Percentiles rank a stretch among this genome's conserved stretches.
phyloP scores from a whole-genome alignment of 495 filamentous ascomycete genomes.

The Penicillium goetzii region DNA sequence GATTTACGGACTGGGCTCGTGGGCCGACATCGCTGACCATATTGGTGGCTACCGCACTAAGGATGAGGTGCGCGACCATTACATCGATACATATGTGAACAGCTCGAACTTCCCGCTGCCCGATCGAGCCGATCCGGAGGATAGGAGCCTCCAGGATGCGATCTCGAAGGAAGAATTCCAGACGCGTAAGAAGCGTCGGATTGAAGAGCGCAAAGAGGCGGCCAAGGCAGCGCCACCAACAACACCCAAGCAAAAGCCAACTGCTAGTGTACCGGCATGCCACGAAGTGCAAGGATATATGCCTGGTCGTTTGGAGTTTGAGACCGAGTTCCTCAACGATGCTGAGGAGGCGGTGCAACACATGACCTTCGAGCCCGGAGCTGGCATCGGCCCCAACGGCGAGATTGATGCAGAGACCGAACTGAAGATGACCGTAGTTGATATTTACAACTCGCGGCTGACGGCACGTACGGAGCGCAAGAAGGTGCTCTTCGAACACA shows the following conservation, averaged over 20 bases:
- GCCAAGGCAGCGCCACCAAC: slow-evolving; percentile 81
- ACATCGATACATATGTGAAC: slow-evolving; percentile 83
- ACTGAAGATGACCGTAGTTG: slow-evolving; percentile 96
- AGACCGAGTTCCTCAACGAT: slow-evolving; percentile 96
- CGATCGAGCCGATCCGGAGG: slow-evolving; percentile 76
- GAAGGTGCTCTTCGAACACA: slow-evolving; percentile 94
- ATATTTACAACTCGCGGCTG: slow-evolving; percentile 94
- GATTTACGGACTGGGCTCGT: slow-evolving; percentile 94
- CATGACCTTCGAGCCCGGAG: slow-evolving; percentile 96
- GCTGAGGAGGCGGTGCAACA: slow-evolving; percentile 97
- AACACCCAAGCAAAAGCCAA: slow-evolving; percentile 93
- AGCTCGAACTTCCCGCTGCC: slow-evolving; percentile 85
- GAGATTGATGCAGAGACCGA: slow-evolving; percentile 93
- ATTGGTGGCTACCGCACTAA: slow-evolving; percentile 93
- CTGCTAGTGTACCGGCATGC: slow-evolving; percentile 88
- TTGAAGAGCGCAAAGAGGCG: slow-evolving; percentile 88
- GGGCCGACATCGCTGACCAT: slow-evolving; percentile 97
- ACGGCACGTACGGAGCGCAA: slow-evolving; percentile 93
- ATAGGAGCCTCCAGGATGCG: slow-evolving; percentile 72
- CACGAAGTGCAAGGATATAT: slow-evolving; percentile 99
- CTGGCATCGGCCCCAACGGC: slow-evolving; percentile 85
- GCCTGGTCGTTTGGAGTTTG: slow-evolving; percentile 96
- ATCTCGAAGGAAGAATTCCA: slow-evolving; percentile 93
- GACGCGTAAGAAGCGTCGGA: slow-evolving; percentile 87
- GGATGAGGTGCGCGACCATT: slow-evolving; percentile 94